Base-by-base conservation (phyloP, 2,329 filamentous ascomycete genomes). In the Sporothrix mexicana region DNA sequence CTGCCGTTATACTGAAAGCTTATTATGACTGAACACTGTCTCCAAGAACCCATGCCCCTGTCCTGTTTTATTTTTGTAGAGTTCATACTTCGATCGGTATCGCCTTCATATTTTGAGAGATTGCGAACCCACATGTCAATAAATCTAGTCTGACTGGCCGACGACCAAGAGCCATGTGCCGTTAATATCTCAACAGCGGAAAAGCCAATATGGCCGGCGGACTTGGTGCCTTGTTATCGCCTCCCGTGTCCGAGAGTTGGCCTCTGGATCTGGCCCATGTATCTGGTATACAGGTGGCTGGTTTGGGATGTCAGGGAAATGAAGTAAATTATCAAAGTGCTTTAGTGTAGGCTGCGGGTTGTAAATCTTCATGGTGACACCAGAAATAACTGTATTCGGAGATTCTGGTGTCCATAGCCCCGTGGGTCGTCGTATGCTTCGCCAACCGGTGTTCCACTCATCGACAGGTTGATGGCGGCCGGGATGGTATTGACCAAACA, bases 161-260 rank as follows among this genome's bases (percentile, higher is more conserved):
- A 51, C 49, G 13, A 51, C 49, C 15, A 51, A n/a, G 15, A n/a
- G n/a, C 57, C 25, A 41, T 8, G 25, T 61, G 5, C 2, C 13
- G 30, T 61, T 17, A n/a, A 41, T 61, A 41, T 9, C 57, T n/a
- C 17, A 17, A 61, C 7, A 36, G 13, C 13, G 25, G 25, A 13
- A 41, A n/a, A 15, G 9, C 15, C 15, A 25, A 55, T 61, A 61
- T 61, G 30, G 57, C 17, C n/a, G 13, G 7, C 25, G 15, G 30
- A 61, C 57, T 41, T 61, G 25, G 25, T 61, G 1, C 25, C 25
- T 41, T 61, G 13, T 15, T 4, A 41, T 25, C 30, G 30, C 57
- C 25, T 13, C 57, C 57, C 57, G 25, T 61, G 57, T 61, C 57
- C 57, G 57, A 41, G 57, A 41, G 7, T 61, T 36, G 25, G 55